These are phyloP conservation scores for Setomelanomma holmii DNA, from an alignment of 2,329 filamentous ascomycete species.

Conservation along the genomic window DNA sequence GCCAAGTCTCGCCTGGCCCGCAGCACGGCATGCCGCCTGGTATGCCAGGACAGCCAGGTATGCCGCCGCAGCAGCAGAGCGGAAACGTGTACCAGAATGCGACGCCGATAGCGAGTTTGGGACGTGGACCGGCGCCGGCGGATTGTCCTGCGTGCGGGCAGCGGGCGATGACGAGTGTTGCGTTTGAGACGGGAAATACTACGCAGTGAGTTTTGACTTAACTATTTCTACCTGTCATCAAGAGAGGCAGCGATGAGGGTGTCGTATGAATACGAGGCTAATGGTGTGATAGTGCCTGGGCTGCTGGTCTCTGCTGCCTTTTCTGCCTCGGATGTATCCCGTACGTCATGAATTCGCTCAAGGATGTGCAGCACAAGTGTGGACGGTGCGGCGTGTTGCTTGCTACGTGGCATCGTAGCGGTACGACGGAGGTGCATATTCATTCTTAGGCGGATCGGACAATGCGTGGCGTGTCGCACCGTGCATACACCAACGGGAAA, in stretches of 20 bases:
- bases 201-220: conserved; percentile 56
- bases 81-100: conserved; percentile 46
- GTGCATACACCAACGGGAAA: background rate
- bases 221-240: too few species aligned
- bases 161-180: conserved; percentile 48
- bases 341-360: conserved; percentile 56
- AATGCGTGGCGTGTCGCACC: background rate
- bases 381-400: conserved; percentile 55
- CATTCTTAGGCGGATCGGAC: conserved; percentile 32
- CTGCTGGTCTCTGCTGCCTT: conserved; percentile 52
- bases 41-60: conserved; percentile 40
- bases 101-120: conserved; percentile 42
- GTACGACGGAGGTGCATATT: conserved; percentile 54
- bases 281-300: conserved; percentile 53
- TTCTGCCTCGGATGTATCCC: conserved; percentile 58
- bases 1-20: conserved; percentile 10
- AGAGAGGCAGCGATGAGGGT: background rate
- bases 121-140: conserved; percentile 50
- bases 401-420: conserved; percentile 59
- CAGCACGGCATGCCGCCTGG: conserved; percentile 44
- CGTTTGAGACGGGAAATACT: conserved; percentile 47
- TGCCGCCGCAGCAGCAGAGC: conserved; percentile 43
- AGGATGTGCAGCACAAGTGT: conserved; percentile 59
- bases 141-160: conserved; percentile 58
- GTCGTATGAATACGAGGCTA: conserved; percentile 7